Conservation (phyloP, 331 rosid genomes). For the Malus hybrid region DNA sequence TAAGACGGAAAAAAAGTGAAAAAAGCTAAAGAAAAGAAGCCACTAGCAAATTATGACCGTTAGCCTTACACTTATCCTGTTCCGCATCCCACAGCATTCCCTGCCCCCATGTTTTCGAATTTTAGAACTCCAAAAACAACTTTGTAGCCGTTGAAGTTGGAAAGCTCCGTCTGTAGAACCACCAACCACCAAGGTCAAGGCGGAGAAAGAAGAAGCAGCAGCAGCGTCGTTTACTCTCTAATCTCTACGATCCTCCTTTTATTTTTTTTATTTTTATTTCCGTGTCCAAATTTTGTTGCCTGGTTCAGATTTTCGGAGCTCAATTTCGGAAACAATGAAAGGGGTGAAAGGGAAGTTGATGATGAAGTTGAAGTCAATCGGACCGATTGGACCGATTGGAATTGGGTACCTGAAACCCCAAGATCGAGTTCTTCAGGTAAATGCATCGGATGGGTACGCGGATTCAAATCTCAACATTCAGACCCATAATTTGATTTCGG, state of each 20-base stretch:
- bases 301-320: constrained; percentile 4
- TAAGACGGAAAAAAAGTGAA: no score
- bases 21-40: no score
- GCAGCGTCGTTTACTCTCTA: background rate
- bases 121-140: constrained; percentile 8
- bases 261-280: background rate
- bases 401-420: constrained; percentile 39
- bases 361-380: constrained; percentile 77
- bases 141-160: constrained; percentile 32
- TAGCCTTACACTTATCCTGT: background rate
- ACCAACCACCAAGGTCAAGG: background rate
- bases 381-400: constrained; percentile 40
- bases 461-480: constrained; percentile 26
- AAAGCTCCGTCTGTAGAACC: background rate
- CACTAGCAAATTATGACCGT: constrained; percentile 19
- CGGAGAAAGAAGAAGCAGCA: background rate
- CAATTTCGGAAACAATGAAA: constrained; percentile 26
- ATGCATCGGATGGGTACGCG: constrained; percentile 44
- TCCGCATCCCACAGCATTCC: background rate
- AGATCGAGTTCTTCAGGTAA: constrained; percentile 64
- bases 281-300: background rate
- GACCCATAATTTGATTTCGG: constrained; percentile 11
- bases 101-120: background rate
- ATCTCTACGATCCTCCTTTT: background rate
- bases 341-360: constrained; percentile 64